Evolutionary conservation across 2,329 filamentous ascomycete species (phyloP).

Genomic region (Colletotrichum plurivorum): DNA sequence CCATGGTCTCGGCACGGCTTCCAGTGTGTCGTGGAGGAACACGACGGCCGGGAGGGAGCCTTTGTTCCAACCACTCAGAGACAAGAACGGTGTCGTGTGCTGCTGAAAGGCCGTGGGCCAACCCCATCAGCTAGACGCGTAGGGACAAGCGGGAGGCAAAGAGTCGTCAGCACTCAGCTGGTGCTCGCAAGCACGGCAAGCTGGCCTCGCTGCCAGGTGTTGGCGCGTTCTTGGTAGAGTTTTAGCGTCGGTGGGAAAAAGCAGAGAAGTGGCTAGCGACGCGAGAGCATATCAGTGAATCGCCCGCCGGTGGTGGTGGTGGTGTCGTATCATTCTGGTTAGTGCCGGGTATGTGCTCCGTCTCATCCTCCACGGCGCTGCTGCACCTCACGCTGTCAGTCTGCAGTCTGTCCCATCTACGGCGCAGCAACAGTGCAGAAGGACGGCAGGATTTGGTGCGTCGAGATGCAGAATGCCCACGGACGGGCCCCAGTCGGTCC

Average conservation of each 20-base stretch:
- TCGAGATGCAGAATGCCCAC: slow-evolving; percentile 18
- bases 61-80: slow-evolving; percentile 23
- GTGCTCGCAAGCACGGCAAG: slow-evolving; percentile 10
- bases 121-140: slow-evolving; percentile 13
- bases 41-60: slow-evolving; percentile 15
- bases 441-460: slow-evolving; percentile 2
- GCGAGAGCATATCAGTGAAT: slow-evolving; percentile 9
- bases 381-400: slow-evolving; percentile 1
- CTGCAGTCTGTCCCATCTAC: not conserved
- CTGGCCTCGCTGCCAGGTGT: slow-evolving; percentile 5
- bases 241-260: slow-evolving; percentile 26
- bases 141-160: slow-evolving; percentile 21
- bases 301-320: slow-evolving; percentile 13
- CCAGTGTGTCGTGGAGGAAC: slow-evolving; percentile 14
- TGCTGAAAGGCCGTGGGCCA: slow-evolving; percentile 12
- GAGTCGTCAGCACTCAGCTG: slow-evolving; percentile 30
- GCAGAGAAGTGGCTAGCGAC: slow-evolving; percentile 9
- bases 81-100: slow-evolving; percentile 9
- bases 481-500: slow-evolving; percentile 22
- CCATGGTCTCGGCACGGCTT: slow-evolving; percentile 33
- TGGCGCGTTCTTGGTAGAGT: slow-evolving; percentile 14
- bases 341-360: slow-evolving; percentile 23
- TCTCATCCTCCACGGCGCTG: slow-evolving; percentile 23
- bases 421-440: slow-evolving; percentile 8
- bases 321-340: slow-evolving; percentile 24